Evolutionary conservation across 202 grass and related monocot species (phyloP), one percentile per base, ranked within the genome.

Genomic region (Alloteropsis angusta): DNA sequence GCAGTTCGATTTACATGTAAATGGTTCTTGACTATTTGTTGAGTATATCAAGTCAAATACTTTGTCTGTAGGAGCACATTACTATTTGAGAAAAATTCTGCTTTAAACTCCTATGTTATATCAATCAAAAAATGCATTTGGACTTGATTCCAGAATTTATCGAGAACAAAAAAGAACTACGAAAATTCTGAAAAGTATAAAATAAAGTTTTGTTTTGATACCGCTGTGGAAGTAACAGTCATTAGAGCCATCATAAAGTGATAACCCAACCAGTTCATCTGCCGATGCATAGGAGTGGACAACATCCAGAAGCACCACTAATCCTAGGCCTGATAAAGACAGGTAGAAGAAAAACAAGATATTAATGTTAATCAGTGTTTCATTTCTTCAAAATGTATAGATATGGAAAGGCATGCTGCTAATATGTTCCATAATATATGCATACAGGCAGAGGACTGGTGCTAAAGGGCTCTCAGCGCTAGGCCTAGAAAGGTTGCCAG

Each of bases 191-290:
- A 28, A 74, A 62, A 28, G 21, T 21, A 54, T 65, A 74, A 22
- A 43, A 52, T 1, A 76, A 35, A 55, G 36, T 15, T 45, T 64
- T 49, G 30, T 17, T 74, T 63, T 35, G 67, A 84, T 93, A 97
- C 93, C 94, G 26, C 58, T 86, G 74, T 97, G 89, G 68, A 97
- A 97, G 75, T 88, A 97, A 75, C 94, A 97, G 48, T 97, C 94
- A 75, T 94, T 97, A 35, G 91, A 94, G 23, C 94, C 94, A 92
- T 97, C 94, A 85, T 87, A 97, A 50, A 94, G 94, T 56, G 94
- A 92, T 81, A 97, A 88, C 28, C 94, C 94, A 65, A 87, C 89
- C 76, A 82, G 65, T 82, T 94, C 94, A 76, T 97, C 94, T 57
- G 89, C 85, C 25, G 94, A 97, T 66, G 94, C 94, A 88, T 97